Evolutionary conservation across 805 yeast genomes (phyloP).

Genomic region (Candida ulmi): DNA sequence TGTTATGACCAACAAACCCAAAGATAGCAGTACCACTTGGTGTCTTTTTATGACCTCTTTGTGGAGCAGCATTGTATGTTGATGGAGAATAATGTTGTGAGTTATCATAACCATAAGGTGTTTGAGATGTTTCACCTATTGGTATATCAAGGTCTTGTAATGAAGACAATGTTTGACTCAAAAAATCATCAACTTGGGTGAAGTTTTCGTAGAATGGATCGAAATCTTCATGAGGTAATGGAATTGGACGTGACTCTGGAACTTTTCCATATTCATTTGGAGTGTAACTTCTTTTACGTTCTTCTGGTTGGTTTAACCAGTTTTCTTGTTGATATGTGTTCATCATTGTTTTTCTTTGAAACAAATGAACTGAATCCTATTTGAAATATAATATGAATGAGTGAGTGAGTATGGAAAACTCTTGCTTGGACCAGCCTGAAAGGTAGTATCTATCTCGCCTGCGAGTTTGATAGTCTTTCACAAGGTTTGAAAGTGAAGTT

Average conservation of each 20-base stretch:
- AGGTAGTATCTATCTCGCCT: slow-evolving; percentile 3
- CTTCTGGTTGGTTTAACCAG: neutral
- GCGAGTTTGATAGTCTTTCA: slow-evolving; percentile 3
- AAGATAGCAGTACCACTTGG: slow-evolving; percentile 78
- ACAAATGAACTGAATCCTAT: neutral
- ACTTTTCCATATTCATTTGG: neutral
- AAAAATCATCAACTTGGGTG: slow-evolving; percentile 36
- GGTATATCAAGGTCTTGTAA: slow-evolving; percentile 65
- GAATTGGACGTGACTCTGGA: neutral
- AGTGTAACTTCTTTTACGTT: neutral
- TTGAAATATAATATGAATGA: no score
- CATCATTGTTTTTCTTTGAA: neutral
- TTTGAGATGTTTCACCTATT: slow-evolving; percentile 20
- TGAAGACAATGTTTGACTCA: slow-evolving; percentile 50
- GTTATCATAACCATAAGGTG: slow-evolving; percentile 7
- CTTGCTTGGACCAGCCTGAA: slow-evolving; percentile 7
- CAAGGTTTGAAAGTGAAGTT: neutral
- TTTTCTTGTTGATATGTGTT: neutral
- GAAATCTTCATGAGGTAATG: slow-evolving; percentile 5
- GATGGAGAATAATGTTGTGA: slow-evolving; percentile 1
- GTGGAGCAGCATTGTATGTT: neutral
- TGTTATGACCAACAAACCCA: slow-evolving; percentile 62
- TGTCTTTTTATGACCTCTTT: slow-evolving; percentile 46
- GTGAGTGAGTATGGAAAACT: neutral
- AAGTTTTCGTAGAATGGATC: slow-evolving; percentile 1